Evolutionary conservation across 768 basidiomycete species (phyloP).

Genomic region (Xerocomus potaroensis): DNA sequence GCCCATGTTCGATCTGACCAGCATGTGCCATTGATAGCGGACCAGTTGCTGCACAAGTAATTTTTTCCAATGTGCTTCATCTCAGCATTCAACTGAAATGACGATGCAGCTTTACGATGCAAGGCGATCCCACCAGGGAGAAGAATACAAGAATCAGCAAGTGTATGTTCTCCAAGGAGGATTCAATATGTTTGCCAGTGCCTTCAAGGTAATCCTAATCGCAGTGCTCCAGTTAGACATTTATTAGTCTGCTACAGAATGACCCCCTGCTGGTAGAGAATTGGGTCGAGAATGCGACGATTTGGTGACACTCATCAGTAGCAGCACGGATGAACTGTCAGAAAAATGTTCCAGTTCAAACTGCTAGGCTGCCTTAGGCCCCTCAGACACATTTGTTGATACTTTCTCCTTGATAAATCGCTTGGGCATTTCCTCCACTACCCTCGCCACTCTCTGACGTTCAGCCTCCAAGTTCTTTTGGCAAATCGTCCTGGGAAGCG

Average conservation of each 20-base stretch:
- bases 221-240: not conserved
- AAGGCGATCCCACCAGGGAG: slow-evolving; percentile 42
- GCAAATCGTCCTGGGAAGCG: slow-evolving; percentile 54
- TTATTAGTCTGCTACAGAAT: slow-evolving; percentile 36
- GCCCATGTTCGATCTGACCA: slow-evolving; percentile 5
- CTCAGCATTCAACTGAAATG: slow-evolving; percentile 5
- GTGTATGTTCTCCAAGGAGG: slow-evolving; percentile 68
- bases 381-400: slow-evolving; percentile 25
- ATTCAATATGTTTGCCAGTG: slow-evolving; percentile 65
- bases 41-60: slow-evolving; percentile 71
- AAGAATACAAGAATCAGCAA: slow-evolving; percentile 46
- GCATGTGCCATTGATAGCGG: slow-evolving; percentile 43
- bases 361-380: not conserved
- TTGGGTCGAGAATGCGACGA: slow-evolving; percentile 52
- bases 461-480: slow-evolving; percentile 52
- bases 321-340: slow-evolving; percentile 1
- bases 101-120: slow-evolving; percentile 59
- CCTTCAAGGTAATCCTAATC: slow-evolving; percentile 49
- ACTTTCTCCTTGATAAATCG: slow-evolving; percentile 45
- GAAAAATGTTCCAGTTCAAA: not conserved
- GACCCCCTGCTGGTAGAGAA: slow-evolving; percentile 72
- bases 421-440: slow-evolving; percentile 60
- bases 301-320: slow-evolving; percentile 44
- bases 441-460: slow-evolving; percentile 47
- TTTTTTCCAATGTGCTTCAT: slow-evolving; percentile 11